Evolutionary conservation across 768 basidiomycete genomes (phyloP), one percentile per base, ranked within the genome.

Genomic region (Phylloporus rhodoxanthus): DNA sequence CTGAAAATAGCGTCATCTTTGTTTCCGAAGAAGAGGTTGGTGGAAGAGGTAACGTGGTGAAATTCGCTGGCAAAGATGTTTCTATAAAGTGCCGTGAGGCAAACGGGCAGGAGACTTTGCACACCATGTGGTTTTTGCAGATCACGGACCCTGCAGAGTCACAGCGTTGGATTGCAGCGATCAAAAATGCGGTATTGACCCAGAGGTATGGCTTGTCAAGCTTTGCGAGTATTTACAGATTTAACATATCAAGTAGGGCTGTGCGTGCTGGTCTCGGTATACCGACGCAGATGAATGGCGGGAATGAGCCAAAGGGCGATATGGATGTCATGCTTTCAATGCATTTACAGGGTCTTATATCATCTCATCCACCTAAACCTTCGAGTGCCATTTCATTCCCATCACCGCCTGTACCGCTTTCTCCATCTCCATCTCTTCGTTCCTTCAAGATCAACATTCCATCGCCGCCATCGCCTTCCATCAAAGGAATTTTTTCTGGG

Each of bases 311-410:
- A 19, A 75, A 81, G 40, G 87, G 87, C 6, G 87, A 90, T 60
- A 79, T 90, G 72, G 87, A 90, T 61, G 87, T 89, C 41, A 85
- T 88, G 79, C 73, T 90, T 30, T 84, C 85, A 26, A 87, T 90
- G 74, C 82, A 82, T 42, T 73, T 80, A 28, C 85, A 87, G 57
- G 81, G 78, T n/a, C 46, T 70, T 74, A 54, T 70, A 71, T 25
- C 72, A 72, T 23, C 65, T 66, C 45, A 64, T 36, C 47, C 54
- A 36, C 39, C 38, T 23, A 53, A 57, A 45, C 29, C 48, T 19
- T 56, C 48, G 20, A 38, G 44, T 46, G 43, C 51, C 19, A 47
- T 41, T 19, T 47, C 44, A 29, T 37, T 47, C 48, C 41, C 57
- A 40, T 39, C 51, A 8, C 62, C 57, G n/a, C 32, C 52, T 10